Evolutionary conservation across 2,329 filamentous ascomycete genomes (phyloP).

Genomic region (Tolypocladium guangdongense): DNA sequence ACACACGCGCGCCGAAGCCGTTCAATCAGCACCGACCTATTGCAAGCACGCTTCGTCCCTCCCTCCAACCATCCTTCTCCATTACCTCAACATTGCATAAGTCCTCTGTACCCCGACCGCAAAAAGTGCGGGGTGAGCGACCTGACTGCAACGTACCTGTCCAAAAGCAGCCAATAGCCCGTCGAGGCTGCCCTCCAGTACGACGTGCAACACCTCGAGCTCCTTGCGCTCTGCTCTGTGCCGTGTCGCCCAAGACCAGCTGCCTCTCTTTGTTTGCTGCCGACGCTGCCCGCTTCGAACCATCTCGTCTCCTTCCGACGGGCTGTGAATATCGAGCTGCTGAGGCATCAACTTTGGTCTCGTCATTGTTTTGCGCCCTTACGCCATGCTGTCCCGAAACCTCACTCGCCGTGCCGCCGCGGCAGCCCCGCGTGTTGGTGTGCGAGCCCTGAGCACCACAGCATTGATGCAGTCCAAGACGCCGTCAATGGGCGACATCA

Average conservation of each 20-base stretch:
- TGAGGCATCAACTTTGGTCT: background rate
- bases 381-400: slow-evolving; percentile 38
- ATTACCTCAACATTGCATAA: background rate
- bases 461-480: slow-evolving; percentile 32
- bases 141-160: slow-evolving; percentile 8
- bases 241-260: background rate
- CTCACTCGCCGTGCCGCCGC: slow-evolving; percentile 33
- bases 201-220: slow-evolving; percentile 2
- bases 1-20: background rate
- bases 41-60: background rate
- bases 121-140: slow-evolving; percentile 13
- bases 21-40: slow-evolving; percentile 5
- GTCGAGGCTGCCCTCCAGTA: slow-evolving; percentile 18
- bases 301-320: background rate
- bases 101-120: background rate
- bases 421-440: slow-evolving; percentile 32
- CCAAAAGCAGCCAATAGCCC: slow-evolving; percentile 15
- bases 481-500: slow-evolving; percentile 79
- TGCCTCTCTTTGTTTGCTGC: background rate
- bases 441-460: slow-evolving; percentile 49
- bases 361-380: background rate
- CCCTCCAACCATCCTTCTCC: background rate
- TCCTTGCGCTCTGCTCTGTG: slow-evolving; percentile 1
- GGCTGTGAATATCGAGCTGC: background rate
- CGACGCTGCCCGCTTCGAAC: background rate